These are phyloP conservation scores for Hanseniaspora vineae DNA, from an alignment of 805 yeast species.

Conservation along the genomic window DNA sequence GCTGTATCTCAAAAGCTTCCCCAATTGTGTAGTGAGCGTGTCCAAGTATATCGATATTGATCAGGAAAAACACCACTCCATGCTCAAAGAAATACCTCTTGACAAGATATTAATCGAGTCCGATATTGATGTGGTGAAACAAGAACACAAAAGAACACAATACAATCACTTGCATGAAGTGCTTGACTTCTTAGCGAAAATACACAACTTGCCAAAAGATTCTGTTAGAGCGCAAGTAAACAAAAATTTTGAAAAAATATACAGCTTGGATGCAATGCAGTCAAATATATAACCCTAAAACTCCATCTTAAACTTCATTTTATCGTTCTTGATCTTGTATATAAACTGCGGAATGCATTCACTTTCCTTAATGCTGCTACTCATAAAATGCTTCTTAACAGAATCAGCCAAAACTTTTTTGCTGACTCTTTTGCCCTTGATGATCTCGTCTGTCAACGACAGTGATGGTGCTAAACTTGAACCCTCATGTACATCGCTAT, in stretches of 20 bases:
- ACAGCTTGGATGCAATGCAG: neutral
- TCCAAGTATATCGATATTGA: conserved; percentile 21
- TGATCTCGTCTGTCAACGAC: neutral
- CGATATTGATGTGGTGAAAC: conserved; percentile 20
- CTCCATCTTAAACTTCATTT: conserved; percentile 30
- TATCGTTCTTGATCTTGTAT: conserved; percentile 69
- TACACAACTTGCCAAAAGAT: neutral
- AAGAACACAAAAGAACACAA: no score
- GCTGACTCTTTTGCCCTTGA: conserved; percentile 28
- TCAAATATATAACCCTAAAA: conserved; percentile 8
- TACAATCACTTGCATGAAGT: no score
- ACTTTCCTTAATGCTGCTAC: conserved; percentile 50
- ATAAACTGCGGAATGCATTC: conserved; percentile 82
- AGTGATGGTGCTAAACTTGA: conserved; percentile 1
- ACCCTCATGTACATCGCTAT: conserved; percentile 8
- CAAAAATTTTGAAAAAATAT: conserved; percentile 10
- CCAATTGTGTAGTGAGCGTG: conserved; percentile 18
- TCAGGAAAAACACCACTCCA: conserved; percentile 18
- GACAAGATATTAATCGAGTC: conserved; percentile 37
- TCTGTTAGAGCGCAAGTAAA: conserved; percentile 6
- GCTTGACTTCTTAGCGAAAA: no score
- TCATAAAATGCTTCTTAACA: conserved; percentile 53
- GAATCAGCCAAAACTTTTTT: conserved; percentile 47
- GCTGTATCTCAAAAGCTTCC: conserved; percentile 17
- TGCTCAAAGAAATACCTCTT: conserved; percentile 24